Conservation (phyloP, 23 red algal genomes). For the Gracilaria vermiculophylla region DNA sequence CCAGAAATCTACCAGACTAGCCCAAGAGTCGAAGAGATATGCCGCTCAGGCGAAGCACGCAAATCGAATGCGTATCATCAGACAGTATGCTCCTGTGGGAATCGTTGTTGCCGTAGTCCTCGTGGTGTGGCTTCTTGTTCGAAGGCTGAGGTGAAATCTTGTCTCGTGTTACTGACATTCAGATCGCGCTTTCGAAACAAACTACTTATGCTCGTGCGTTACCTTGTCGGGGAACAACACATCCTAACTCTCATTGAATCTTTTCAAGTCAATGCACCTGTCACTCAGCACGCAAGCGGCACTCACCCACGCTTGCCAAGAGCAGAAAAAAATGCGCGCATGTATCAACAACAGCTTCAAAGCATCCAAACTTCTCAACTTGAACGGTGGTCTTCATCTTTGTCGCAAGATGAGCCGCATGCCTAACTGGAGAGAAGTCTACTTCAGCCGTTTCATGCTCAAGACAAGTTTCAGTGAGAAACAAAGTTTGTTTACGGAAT, state of each 20-base stretch:
- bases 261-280: background rate
- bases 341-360: background rate
- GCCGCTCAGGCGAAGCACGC: constrained; percentile 77
- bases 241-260: background rate
- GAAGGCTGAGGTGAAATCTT: constrained; percentile 27
- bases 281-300: too few relatives aligned
- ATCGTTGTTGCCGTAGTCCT: constrained; percentile 58
- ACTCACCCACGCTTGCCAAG: too few relatives aligned
- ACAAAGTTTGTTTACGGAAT: background rate
- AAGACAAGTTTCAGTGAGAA: background rate
- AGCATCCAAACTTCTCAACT: background rate
- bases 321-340: background rate
- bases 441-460: background rate
- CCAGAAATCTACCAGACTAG: constrained; percentile 74
- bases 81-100: constrained; percentile 80
- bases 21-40: constrained; percentile 83
- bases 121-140: constrained; percentile 34
- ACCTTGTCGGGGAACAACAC: background rate
- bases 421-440: background rate
- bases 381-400: background rate
- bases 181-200: background rate
- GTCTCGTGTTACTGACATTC: background rate
- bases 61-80: constrained; percentile 78
- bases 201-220: background rate
- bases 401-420: background rate